Base-by-base conservation (phyloP, 805 yeast species). In the Yamadazyma scolyti region DNA sequence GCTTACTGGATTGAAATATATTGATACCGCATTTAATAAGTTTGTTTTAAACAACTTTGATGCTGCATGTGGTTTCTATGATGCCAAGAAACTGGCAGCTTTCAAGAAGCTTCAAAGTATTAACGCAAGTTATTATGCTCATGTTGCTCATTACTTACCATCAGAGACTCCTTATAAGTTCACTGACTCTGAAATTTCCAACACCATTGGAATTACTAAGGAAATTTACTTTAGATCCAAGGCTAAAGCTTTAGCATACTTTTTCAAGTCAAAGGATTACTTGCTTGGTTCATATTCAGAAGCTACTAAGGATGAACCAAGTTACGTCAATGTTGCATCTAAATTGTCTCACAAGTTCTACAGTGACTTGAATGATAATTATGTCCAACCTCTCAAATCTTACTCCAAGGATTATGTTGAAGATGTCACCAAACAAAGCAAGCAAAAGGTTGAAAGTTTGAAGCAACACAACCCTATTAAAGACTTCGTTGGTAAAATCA, bases 331-430 rank as follows among this genome's bases (percentile, higher is more conserved):
- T n/a, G n/a, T n/a, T n/a, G n/a, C n/a, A n/a, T n/a, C n/a, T n/a
- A n/a, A n/a, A n/a, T n/a, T n/a, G n/a, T n/a, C n/a, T n/a, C n/a
- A n/a, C n/a, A n/a, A n/a, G n/a, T n/a, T 41, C 13, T 27, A 23
- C 12, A 17, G 3, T 15, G 46, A 41, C 35, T 52, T 65, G 34
- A 59, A 62, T 42, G 47, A 55, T 21, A 56, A 53, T 25, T 62
- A 52, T 47, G 50, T 65, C 29, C 58, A 56, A 41, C 71, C 71
- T 18, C 54, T 63, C 43, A 58, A 56, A 43, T 44, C 49, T 26
- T 61, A 61, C 43, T 62, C 71, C 23, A 59, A 58, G 36, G 61
- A 46, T 31, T 61, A 60, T 42, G 68, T 61, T 22, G 37, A 40
- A 34, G 67, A 61, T 20, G 55, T 59, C 24, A 54, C 65, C 17